Evolutionary conservation across 305 asterid genomes (phyloP).

Genomic region (Rubia occidens): DNA sequence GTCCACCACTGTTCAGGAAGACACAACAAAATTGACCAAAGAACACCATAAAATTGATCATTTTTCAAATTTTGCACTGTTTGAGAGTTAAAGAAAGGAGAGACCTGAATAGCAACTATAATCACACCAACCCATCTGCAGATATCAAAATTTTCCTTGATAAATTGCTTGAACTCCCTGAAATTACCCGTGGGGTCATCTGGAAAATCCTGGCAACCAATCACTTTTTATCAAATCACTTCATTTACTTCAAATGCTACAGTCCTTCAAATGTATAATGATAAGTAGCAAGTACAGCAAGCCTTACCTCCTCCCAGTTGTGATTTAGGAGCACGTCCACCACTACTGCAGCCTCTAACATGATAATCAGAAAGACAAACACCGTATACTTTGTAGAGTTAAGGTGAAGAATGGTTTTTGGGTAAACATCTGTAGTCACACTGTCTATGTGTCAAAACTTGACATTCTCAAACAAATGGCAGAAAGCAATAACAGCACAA

Average conservation of each 20-base stretch:
- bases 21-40: neutral
- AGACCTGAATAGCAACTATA: constrained; percentile 70
- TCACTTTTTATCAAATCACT: neutral
- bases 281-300: neutral
- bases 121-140: constrained; percentile 78
- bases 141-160: constrained; percentile 57
- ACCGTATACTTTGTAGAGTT: constrained; percentile 54
- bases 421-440: constrained; percentile 4
- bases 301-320: constrained; percentile 78
- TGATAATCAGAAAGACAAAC: constrained; percentile 51
- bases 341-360: constrained; percentile 70
- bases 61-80: too few species aligned
- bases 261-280: neutral
- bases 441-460: neutral
- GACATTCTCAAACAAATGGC: neutral
- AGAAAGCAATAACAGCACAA: neutral
- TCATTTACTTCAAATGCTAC: neutral
- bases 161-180: constrained; percentile 48
- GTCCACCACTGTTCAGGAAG: neutral
- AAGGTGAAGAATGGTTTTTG: constrained; percentile 38
- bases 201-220: constrained; percentile 71
- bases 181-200: constrained; percentile 67
- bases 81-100: too few species aligned
- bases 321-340: constrained; percentile 67
- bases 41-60: neutral